Evolutionary conservation across 805 yeast genomes (phyloP).

Genomic region (Metschnikowia colocasiae): DNA sequence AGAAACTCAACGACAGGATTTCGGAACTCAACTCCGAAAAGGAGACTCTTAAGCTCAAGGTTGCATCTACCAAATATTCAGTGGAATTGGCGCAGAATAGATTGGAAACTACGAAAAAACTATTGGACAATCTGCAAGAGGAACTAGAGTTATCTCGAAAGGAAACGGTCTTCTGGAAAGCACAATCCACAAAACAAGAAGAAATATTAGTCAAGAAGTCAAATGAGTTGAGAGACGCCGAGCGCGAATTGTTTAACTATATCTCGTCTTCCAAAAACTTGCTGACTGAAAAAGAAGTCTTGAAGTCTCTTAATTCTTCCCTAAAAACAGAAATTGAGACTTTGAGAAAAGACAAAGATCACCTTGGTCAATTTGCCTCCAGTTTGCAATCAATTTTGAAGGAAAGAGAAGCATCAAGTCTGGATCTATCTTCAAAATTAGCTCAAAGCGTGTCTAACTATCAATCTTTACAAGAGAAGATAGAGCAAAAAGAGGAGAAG

Average conservation of each 20-base stretch:
- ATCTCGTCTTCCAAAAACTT: conserved; percentile 46
- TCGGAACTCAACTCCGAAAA: conserved; percentile 23
- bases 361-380: conserved; percentile 52
- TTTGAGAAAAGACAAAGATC: conserved; percentile 54
- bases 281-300: conserved; percentile 51
- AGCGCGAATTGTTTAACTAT: conserved; percentile 40
- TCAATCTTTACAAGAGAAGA: conserved; percentile 40
- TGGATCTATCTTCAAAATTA: conserved; percentile 49
- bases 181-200: conserved; percentile 41
- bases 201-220: conserved; percentile 25
- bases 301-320: conserved; percentile 47
- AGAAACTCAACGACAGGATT: conserved; percentile 42
- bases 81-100: conserved; percentile 52
- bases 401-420: conserved; percentile 55
- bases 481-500: conserved; percentile 53
- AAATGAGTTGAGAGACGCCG: conserved; percentile 55
- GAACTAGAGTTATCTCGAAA: conserved; percentile 29
- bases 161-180: conserved; percentile 38
- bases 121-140: conserved; percentile 26
- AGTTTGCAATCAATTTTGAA: conserved; percentile 58
- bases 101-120: conserved; percentile 38
- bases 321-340: conserved; percentile 50
- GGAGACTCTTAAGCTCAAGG: conserved; percentile 44
- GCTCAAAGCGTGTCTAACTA: conserved; percentile 47
- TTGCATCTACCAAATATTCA: conserved; percentile 55